phyloP scores from a whole-genome alignment of 2,329 filamentous ascomycete species.

The Verticillium alfalfae region DNA sequence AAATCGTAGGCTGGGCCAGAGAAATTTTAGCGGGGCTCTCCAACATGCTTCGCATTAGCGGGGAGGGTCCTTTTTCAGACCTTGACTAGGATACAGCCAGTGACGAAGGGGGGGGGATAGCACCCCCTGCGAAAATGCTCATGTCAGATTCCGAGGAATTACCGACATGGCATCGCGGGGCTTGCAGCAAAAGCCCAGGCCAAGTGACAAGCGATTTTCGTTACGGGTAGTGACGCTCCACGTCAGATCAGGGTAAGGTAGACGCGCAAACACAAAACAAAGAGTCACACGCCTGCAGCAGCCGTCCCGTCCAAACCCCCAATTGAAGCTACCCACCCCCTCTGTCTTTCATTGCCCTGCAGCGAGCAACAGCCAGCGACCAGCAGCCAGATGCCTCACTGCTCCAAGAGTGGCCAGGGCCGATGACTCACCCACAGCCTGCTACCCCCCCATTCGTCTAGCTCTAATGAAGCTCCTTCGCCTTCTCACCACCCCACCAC shows the following conservation, averaged over 20 bases:
- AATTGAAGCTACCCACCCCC: not conserved
- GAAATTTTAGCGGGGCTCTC: slow-evolving; percentile 13
- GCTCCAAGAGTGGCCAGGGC: not conserved
- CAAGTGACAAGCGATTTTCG: not conserved
- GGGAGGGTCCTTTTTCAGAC: not conserved
- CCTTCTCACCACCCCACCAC: slow-evolving; percentile 3
- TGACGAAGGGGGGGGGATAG: not conserved
- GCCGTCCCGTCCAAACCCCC: too few species aligned
- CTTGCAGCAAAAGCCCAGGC: not conserved
- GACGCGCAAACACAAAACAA: not conserved
- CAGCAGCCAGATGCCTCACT: not conserved
- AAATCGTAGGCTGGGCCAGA: not conserved
- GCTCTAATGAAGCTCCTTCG: slow-evolving; percentile 13
- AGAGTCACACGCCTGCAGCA: slow-evolving; percentile 2
- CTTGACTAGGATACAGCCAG: not conserved
- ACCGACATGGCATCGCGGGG: not conserved
- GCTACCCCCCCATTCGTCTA: slow-evolving; percentile 7
- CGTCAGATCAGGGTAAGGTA: slow-evolving; percentile 2
- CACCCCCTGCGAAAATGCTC: not conserved
- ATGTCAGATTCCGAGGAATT: not conserved
- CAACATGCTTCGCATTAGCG: not conserved
- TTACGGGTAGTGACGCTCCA: not conserved
- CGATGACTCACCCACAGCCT: slow-evolving; percentile 10
- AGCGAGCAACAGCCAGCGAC: not conserved
- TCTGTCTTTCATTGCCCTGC: not conserved